These are phyloP conservation scores for Casuarina equisetifolia DNA, from an alignment of 306 rosid species.

Conservation along the genomic window DNA sequence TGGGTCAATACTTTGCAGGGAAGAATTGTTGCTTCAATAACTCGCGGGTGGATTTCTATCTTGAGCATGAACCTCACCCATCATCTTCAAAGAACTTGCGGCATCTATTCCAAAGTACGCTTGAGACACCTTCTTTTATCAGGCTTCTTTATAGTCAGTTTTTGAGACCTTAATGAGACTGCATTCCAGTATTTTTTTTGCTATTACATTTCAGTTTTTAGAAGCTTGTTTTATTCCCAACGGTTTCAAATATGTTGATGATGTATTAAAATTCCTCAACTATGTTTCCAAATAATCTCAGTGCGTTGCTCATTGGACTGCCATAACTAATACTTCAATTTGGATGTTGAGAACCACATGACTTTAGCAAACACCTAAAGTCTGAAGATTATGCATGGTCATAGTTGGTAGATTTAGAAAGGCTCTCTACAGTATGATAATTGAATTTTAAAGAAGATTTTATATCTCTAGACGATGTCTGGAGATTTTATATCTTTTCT, in stretches of 20 bases:
- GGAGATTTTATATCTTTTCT: neutral
- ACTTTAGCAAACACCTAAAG: neutral
- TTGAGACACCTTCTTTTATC: slow-evolving; percentile 27
- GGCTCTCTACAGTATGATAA: neutral
- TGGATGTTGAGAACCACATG: neutral
- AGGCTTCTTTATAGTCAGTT: slow-evolving; percentile 5
- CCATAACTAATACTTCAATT: neutral
- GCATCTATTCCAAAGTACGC: slow-evolving; percentile 95
- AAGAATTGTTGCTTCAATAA: slow-evolving; percentile 87
- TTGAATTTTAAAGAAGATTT: neutral
- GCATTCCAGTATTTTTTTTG: neutral
- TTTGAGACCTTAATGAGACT: neutral
- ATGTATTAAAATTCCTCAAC: neutral
- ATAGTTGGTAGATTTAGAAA: neutral
- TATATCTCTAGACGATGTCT: neutral
- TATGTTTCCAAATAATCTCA: neutral
- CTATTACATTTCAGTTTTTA: neutral
- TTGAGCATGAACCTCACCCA: slow-evolving; percentile 83
- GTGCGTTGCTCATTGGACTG: neutral
- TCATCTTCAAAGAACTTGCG: slow-evolving; percentile 82
- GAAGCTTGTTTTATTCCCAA: neutral
- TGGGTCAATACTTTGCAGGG: slow-evolving; percentile 56
- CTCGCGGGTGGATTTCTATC: slow-evolving; percentile 76
- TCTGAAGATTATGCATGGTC: neutral
- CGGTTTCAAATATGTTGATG: neutral